Evolutionary conservation across 768 basidiomycete genomes (phyloP), one percentile per base, ranked within the genome.

Genomic region (Hortiboletus campestris): DNA sequence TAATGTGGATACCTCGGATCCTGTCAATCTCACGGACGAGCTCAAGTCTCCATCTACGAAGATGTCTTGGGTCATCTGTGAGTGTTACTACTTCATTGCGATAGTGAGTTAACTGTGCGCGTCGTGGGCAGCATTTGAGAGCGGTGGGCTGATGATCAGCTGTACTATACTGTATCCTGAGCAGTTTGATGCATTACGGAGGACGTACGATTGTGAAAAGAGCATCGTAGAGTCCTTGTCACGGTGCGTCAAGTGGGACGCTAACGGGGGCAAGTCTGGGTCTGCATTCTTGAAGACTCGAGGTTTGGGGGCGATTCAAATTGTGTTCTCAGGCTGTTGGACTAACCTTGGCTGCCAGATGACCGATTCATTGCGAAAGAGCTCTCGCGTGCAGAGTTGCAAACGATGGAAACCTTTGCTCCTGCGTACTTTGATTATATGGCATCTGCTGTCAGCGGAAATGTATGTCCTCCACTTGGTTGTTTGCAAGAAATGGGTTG

Each of bases 361-460:
- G 94, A 98, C 69, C 93, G 97, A 7, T 98, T 98, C 78, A 97
- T 99, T 61, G 93, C 96, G 34, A 99, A 99, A 66, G 96, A 98
- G 63, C 81, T 98, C 28, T 96, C 95, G 0, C 81, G 84, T 54
- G 80, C 90, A 31, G 97, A 99, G 66, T 75, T 98, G 61, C 92
- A 96, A 68, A 91, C 92, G 0, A 91, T 98, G 85, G 92, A 95
- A 62, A 91, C 89, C 0, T 98, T 99, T 72, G 96, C 94, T 14
- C 97, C 96, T 0, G 89, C 92, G 2, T 99, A 99, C 71, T 98
- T 99, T 65, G 90, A 95, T 58, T 99, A 98, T 69, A 95, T 98
- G 88, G 90, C 93, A 1, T 92, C 90, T n/a, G 91, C 94, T 2
- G 85, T 97, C 16, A 83, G 85, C 49, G 86, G 87, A 36, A 84